phyloP scores from a whole-genome alignment of 1,139 yeast genomes.

The Lizanozyma gosingica region DNA sequence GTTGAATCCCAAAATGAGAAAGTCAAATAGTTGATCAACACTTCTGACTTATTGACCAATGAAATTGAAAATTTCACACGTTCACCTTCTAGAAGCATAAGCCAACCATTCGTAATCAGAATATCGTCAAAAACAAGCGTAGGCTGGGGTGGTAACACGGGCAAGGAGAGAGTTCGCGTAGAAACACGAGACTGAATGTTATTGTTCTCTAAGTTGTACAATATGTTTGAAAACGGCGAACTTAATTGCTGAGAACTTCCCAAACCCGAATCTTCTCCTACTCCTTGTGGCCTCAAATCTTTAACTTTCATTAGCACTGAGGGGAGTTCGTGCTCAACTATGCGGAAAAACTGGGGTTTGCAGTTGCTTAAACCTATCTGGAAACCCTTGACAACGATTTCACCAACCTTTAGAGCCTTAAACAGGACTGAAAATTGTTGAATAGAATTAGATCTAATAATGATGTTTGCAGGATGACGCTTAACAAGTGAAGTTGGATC shows the following conservation, averaged over 20 bases:
- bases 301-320: constrained; percentile 11
- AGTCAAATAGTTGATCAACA: constrained; percentile 46
- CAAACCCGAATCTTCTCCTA: too few species aligned
- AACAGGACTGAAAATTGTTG: constrained; percentile 28
- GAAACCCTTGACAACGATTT: constrained; percentile 23
- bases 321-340: constrained; percentile 18
- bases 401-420: constrained; percentile 25
- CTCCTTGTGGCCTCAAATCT: constrained; percentile 5
- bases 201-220: constrained; percentile 14
- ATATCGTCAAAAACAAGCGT: constrained; percentile 43
- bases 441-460: constrained; percentile 21
- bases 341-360: constrained; percentile 21
- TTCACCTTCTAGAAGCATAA: constrained; percentile 81
- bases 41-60: constrained; percentile 50
- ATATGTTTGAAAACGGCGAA: constrained; percentile 4
- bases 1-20: constrained; percentile 72
- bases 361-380: constrained; percentile 21
- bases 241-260: too few species aligned
- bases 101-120: constrained; percentile 55
- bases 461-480: constrained; percentile 1
- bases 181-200: constrained; percentile 13
- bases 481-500: background rate
- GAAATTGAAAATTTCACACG: constrained; percentile 39
- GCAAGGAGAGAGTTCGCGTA: constrained; percentile 14
- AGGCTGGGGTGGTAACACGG: constrained; percentile 63